These are phyloP conservation scores for Fonsecaea pugnacius DNA, from an alignment of 2,329 filamentous ascomycete genomes.

Conservation along the genomic window DNA sequence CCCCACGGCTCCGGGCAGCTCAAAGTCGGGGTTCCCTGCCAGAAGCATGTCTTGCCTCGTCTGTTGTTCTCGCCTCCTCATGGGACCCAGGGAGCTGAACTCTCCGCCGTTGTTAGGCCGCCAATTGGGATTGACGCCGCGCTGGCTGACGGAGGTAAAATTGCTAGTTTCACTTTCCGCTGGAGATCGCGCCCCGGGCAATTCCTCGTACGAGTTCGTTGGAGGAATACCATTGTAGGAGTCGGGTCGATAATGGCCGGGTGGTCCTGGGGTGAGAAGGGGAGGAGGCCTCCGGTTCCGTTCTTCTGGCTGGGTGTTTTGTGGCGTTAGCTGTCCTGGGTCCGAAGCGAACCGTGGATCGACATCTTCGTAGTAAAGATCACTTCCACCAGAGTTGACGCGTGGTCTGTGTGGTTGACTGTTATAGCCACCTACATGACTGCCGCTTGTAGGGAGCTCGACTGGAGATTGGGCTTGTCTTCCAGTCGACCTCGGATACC, in stretches of 20 bases:
- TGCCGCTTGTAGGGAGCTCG: constrained; percentile 54
- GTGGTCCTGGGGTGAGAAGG: constrained; percentile 45
- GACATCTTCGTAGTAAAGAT: constrained; percentile 85
- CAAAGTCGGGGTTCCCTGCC: constrained; percentile 83
- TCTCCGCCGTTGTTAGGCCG: constrained; percentile 57
- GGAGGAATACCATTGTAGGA: constrained; percentile 25
- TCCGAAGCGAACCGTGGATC: constrained; percentile 79
- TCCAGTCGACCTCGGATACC: constrained; percentile 27
- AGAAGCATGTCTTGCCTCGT: constrained; percentile 74
- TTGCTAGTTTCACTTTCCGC: constrained; percentile 78
- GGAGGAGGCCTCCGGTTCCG: constrained; percentile 41
- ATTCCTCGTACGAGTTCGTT: constrained; percentile 62
- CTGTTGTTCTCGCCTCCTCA: constrained; percentile 54
- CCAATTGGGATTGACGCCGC: constrained; percentile 88
- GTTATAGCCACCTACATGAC: constrained; percentile 51
- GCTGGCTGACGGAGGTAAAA: constrained; percentile 89
- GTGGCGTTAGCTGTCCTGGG: constrained; percentile 36
- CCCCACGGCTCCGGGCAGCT: constrained; percentile 59
- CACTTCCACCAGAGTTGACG: constrained; percentile 42
- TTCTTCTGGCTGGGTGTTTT: constrained; percentile 40
- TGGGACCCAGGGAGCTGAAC: constrained; percentile 46
- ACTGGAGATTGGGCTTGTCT: constrained; percentile 38
- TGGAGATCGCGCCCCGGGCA: constrained; percentile 70
- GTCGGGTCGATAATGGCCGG: constrained; percentile 24
- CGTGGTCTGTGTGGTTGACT: constrained; percentile 38